A percentile compares a stretch with the other conserved stretches of the same genome.
phyloP scores from a whole-genome alignment of 768 basidiomycete species.

The Solioccasus polychromus region DNA sequence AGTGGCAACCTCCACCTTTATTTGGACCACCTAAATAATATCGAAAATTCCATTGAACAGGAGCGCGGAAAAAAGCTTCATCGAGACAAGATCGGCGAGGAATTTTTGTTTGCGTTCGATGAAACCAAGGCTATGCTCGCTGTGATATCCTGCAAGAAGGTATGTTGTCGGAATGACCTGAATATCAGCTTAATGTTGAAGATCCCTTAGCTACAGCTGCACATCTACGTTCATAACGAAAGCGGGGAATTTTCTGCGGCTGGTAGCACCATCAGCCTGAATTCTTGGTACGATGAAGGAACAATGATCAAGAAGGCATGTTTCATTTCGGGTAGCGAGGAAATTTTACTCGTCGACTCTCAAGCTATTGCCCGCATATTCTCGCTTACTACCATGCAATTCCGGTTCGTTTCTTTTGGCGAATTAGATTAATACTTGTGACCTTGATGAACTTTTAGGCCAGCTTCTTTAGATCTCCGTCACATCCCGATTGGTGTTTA shows the following conservation, averaged over 20 bases:
- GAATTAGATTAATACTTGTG: background rate
- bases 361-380: constrained; percentile 44
- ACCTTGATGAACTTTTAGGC: constrained; percentile 30
- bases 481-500: constrained; percentile 33
- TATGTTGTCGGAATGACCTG: constrained; percentile 10
- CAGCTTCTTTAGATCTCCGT: constrained; percentile 43
- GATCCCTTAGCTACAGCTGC: constrained; percentile 32
- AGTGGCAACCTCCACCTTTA: constrained; percentile 34
- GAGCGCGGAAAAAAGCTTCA: constrained; percentile 35
- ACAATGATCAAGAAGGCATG: constrained; percentile 35
- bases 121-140: constrained; percentile 49
- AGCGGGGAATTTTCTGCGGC: constrained; percentile 39
- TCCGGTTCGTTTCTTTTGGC: constrained; percentile 38
- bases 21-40: constrained; percentile 33
- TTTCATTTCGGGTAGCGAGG: constrained; percentile 51
- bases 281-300: constrained; percentile 44
- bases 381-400: constrained; percentile 52
- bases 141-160: constrained; percentile 43
- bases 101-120: constrained; percentile 48
- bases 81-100: constrained; percentile 46
- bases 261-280: constrained; percentile 42
- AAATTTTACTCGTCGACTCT: constrained; percentile 50
- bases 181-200: background rate
- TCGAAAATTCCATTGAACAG: constrained; percentile 35
- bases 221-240: constrained; percentile 51